These are phyloP conservation scores for Ceratobasidium sp. DNA, from an alignment of 1,284 basidiomycete genomes.

Conservation along the genomic window DNA sequence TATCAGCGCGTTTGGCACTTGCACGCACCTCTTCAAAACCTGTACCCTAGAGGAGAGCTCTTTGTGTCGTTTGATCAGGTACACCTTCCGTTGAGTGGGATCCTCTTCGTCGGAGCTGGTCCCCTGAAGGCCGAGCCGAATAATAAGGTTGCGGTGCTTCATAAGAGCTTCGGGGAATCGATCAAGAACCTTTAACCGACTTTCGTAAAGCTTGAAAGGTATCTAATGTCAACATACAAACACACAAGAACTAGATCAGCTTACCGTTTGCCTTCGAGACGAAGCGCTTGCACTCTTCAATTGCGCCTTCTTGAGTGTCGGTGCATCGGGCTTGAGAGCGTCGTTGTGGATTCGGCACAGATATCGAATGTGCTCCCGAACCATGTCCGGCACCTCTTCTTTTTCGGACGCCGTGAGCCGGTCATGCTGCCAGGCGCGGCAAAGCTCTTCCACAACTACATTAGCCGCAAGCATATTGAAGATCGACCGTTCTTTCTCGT, in stretches of 20 bases:
- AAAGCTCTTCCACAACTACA: not conserved
- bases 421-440: not conserved
- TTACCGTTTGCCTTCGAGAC: slow-evolving; percentile 5
- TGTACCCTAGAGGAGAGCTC: not conserved
- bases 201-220: slow-evolving; percentile 2
- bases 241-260: not conserved
- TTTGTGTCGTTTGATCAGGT: not conserved
- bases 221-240: not conserved
- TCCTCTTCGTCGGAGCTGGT: slow-evolving; percentile 11
- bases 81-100: not conserved
- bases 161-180: not conserved
- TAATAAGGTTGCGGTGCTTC: not conserved
- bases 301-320: not conserved
- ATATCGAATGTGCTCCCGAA: not conserved
- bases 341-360: not conserved
- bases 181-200: not conserved
- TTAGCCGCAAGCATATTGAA: not conserved
- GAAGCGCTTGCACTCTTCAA: not conserved
- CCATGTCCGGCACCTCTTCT: not conserved
- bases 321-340: not conserved
- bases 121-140: slow-evolving; percentile 1
- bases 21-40: not conserved
- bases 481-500: not conserved
- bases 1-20: too few species aligned
- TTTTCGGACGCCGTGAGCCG: not conserved